Conservation (phyloP, 2,329 filamentous ascomycete genomes). For the Chaetomium sp. region DNA sequence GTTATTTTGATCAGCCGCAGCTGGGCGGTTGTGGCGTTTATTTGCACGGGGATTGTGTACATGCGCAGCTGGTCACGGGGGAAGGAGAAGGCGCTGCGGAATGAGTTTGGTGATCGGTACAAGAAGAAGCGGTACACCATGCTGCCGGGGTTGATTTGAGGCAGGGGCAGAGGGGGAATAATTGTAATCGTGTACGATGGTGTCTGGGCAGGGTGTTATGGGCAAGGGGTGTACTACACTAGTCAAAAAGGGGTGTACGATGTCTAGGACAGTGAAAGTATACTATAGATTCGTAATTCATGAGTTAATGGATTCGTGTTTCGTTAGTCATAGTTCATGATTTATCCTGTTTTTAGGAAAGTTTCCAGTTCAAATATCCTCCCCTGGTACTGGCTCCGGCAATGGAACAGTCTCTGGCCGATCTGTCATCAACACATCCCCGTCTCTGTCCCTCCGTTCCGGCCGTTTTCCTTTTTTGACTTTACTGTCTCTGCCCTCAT, state of each 20-base stretch:
- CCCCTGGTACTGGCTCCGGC: slow-evolving; percentile 7
- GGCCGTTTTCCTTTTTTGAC: too few species aligned
- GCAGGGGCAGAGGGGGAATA: neutral
- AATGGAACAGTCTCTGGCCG: slow-evolving; percentile 16
- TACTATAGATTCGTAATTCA: too few species aligned
- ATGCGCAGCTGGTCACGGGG: slow-evolving; percentile 86
- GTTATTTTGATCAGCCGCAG: slow-evolving; percentile 74
- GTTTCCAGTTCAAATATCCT: neutral
- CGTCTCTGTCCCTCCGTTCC: neutral
- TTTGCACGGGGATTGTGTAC: slow-evolving; percentile 62
- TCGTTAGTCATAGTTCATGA: neutral
- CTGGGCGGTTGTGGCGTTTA: slow-evolving; percentile 72
- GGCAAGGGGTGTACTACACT: too few species aligned
- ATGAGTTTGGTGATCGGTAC: slow-evolving; percentile 88
- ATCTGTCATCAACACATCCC: slow-evolving; percentile 8
- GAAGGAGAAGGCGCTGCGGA: slow-evolving; percentile 86
- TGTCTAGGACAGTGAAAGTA: too few species aligned
- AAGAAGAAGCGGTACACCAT: slow-evolving; percentile 88
- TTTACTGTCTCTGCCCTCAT: neutral
- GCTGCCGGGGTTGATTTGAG: slow-evolving; percentile 68
- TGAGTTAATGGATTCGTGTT: neutral
- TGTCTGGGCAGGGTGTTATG: neutral
- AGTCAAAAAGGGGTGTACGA: too few species aligned
- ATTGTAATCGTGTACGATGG: slow-evolving; percentile 1
- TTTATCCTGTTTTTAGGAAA: neutral